Evolutionary conservation across 176 grass and related monocot species (phyloP), one percentile per base, ranked within the genome.

Genomic region (Poa annua): DNA sequence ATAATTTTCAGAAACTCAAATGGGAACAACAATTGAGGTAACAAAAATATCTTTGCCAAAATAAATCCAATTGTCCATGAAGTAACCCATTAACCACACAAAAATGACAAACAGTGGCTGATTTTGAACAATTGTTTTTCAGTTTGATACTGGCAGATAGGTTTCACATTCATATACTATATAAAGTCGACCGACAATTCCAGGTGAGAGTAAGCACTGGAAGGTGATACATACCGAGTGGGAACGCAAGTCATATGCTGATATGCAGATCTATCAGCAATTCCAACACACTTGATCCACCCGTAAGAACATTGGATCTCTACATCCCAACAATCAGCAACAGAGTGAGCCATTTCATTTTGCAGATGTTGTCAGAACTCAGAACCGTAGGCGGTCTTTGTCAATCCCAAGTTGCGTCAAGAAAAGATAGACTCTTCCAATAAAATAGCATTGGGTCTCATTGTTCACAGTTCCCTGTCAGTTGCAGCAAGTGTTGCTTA

Each of bases 301-400:
- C 95, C 95, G 79, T 94, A 94, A 4, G 95, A 97, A 85, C 95
- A 97, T 25, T 97, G 92, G 21, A 97, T 97, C 80, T 97, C 95
- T 22, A 92, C 95, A 92, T 97, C 95, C 95, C 95, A 97, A 47
- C 92, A 97, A 88, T 97, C 95, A 59, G 90, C 95, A 84, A 92
- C 95, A 86, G 94, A 97, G 78, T 97, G 95, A 42, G 95, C 95
- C 95, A 97, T 97, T 86, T 97, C 95, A 86, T 97, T 97, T 35
- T 90, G 92, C 49, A 94, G 73, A 71, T 97, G 95, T 69, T 97
- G 95, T n/a, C n/a, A n/a, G n/a, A n/a, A n/a, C n/a, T 79, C 95
- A 83, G 82, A 97, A 97, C 20, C 92, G 84, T 75, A 94, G 79
- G 55, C 90, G 86, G 64, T 95, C 92, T 85, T 98, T 98, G 38